Evolutionary conservation across 257 asterid species (phyloP).

Genomic region (Henckelia pumila): DNA sequence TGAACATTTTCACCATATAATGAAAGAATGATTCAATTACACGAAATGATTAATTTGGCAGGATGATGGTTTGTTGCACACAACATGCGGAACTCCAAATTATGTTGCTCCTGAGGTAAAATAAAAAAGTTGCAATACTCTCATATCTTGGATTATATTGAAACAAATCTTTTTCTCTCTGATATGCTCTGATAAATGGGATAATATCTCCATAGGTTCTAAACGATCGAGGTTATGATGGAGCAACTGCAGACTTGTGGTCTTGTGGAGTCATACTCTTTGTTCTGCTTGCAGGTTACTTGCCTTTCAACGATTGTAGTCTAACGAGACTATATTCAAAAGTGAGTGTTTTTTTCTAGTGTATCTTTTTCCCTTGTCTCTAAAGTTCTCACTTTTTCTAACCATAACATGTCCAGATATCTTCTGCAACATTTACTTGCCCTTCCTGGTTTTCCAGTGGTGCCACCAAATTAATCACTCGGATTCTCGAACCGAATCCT

Average conservation of each 20-base stretch:
- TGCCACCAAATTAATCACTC: conserved; percentile 14
- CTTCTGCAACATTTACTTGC: conserved; percentile 6
- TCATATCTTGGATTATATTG: background rate
- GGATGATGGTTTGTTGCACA: conserved; percentile 82
- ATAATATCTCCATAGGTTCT: conserved; percentile 20
- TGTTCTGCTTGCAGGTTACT: conserved; percentile 24
- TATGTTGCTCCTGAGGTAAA: conserved; percentile 19
- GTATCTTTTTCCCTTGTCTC: background rate
- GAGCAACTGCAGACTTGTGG: conserved; percentile 77
- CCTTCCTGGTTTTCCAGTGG: conserved; percentile 17
- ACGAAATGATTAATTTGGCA: conserved; percentile 18
- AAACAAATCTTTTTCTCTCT: background rate
- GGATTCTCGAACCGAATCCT: conserved; percentile 22
- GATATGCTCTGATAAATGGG: background rate
- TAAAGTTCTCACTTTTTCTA: conserved; percentile 21
- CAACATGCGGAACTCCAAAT: conserved; percentile 11
- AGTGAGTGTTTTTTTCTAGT: background rate
- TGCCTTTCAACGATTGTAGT: conserved; percentile 24
- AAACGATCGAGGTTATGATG: conserved; percentile 20
- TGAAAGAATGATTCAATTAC: background rate
- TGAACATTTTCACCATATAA: background rate
- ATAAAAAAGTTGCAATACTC: background rate
- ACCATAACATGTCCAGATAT: conserved; percentile 16
- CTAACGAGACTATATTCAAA: conserved; percentile 10
- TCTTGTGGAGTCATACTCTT: conserved; percentile 39